Percentiles rank a stretch among this genome's conserved stretches.
Conservation (phyloP, 768 basidiomycete species). For the Lanmaoa pseudosensibilis region DNA sequence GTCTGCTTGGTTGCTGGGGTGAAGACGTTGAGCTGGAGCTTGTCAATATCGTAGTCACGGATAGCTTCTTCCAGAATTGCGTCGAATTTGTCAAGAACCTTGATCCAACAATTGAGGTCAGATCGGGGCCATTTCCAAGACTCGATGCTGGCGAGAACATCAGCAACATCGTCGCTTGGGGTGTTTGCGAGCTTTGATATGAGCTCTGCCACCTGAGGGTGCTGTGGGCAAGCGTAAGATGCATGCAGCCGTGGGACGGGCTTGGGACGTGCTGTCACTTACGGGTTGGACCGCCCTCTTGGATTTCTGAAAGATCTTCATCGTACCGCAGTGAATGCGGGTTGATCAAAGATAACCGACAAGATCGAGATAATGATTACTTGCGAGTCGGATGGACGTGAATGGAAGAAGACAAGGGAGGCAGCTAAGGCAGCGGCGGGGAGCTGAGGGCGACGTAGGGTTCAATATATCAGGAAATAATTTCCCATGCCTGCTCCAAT, state of each 20-base stretch:
- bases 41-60: conserved; percentile 81
- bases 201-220: conserved; percentile 77
- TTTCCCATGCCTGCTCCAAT: conserved; percentile 17
- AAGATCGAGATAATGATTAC: background rate
- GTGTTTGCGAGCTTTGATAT: conserved; percentile 68
- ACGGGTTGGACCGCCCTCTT: conserved; percentile 82
- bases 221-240: conserved; percentile 42
- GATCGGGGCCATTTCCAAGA: conserved; percentile 94
- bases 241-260: background rate
- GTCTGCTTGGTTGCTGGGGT: conserved; percentile 70
- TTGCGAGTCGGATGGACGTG: conserved; percentile 8
- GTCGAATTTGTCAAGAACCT: conserved; percentile 95
- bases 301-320: conserved; percentile 87
- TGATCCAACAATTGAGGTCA: conserved; percentile 95
- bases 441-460: conserved; percentile 24
- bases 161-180: conserved; percentile 67
- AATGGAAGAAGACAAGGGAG: conserved; percentile 15
- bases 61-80: conserved; percentile 80
- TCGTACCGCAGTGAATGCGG: conserved; percentile 57
- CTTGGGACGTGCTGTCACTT: conserved; percentile 31
- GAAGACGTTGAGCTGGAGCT: conserved; percentile 79
- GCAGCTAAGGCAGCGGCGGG: background rate
- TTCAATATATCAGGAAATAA: conserved; percentile 35
- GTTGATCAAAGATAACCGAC: conserved; percentile 14
- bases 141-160: conserved; percentile 66